Percentiles rank a stretch among this genome's conserved stretches.
Conservation (phyloP, 495 filamentous ascomycete species). For the Penicillium nucicola region DNA sequence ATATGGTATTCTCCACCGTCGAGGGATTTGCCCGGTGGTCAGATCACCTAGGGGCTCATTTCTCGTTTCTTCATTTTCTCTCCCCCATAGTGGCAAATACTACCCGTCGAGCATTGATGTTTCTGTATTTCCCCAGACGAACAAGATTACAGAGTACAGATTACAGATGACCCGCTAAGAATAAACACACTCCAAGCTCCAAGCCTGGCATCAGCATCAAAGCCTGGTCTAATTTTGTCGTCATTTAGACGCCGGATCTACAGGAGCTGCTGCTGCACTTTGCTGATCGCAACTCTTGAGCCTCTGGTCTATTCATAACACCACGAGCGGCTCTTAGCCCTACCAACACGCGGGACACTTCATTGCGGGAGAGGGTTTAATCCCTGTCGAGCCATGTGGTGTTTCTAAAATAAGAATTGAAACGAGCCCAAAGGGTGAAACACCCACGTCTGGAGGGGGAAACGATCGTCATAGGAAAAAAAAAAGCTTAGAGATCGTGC, state of each 20-base stretch:
- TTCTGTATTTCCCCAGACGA: not conserved
- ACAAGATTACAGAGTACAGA: not conserved
- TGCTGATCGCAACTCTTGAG: not conserved
- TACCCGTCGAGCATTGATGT: too few relatives aligned
- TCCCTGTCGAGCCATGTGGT: conserved; percentile 10
- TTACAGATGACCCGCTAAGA: too few relatives aligned
- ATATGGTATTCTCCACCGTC: too few relatives aligned
- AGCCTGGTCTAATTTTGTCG: not conserved
- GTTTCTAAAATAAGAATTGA: conserved; percentile 13
- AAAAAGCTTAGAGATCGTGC: not conserved
- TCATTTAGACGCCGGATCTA: not conserved
- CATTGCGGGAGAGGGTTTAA: not conserved
- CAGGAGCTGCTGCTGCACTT: not conserved
- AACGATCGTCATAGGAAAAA: not conserved
- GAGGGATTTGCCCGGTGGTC: too few relatives aligned
- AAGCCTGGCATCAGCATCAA: too few relatives aligned
- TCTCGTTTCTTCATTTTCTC: too few relatives aligned
- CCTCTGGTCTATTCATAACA: conserved; percentile 1
- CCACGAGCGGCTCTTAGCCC: conserved; percentile 2
- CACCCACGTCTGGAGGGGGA: not conserved
- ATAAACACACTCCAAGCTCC: not conserved
- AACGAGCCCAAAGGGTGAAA: conserved; percentile 4
- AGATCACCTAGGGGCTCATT: too few relatives aligned
- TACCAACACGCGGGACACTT: not conserved
- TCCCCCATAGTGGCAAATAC: too few relatives aligned